Evolutionary conservation across 495 filamentous ascomycete species (phyloP), one percentile per base, ranked within the genome.

Genomic region (Neurospora sp.): DNA sequence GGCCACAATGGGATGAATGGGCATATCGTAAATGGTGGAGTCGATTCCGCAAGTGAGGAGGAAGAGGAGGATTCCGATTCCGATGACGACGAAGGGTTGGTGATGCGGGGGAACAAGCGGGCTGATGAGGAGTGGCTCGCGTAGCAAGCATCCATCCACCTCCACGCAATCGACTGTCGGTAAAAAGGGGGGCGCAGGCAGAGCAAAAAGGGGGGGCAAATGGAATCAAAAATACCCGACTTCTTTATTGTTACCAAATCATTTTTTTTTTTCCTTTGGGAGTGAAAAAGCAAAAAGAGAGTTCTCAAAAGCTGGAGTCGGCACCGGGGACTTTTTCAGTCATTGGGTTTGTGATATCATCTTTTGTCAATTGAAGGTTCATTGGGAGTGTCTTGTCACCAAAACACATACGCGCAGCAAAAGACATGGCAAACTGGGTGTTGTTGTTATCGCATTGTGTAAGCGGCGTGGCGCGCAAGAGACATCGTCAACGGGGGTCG

Each of bases 61-160:
- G 46, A 42, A 18, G 41, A 54, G 12, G 78, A 79, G 37, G 74
- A 75, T n/a, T 74, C 70, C 18, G 79, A 81, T 35, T 82, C 80
- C 0, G 76, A 83, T 7, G 84, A 85, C 72, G 84, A 85, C 72
- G 84, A 85, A 14, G 85, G 84, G 8, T 73, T 86, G n/a, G 78
- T 84, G 75, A 86, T 86, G 84, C 78, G 82, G 41, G 84, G 84
- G 6, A 77, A 81, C n/a, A 86, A 84, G 74, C 79, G 85, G 69
- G 82, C 85, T 62, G 85, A 86, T 66, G 84, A 86, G 76, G 82
- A 83, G 23, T 86, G 85, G 85, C 79, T 86, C 38, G 84, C 85
- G 23, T 86, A 80, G 54, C 27, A 35, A 66, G 5, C 48, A 31
- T 8, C 27, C 6, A 31, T 66, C 27, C 27, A 66, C 31, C 14